Evolutionary conservation across 169 alveolate genomes (phyloP), one percentile per base, ranked within the genome.

Genomic region (Plasmodium gonderi): DNA sequence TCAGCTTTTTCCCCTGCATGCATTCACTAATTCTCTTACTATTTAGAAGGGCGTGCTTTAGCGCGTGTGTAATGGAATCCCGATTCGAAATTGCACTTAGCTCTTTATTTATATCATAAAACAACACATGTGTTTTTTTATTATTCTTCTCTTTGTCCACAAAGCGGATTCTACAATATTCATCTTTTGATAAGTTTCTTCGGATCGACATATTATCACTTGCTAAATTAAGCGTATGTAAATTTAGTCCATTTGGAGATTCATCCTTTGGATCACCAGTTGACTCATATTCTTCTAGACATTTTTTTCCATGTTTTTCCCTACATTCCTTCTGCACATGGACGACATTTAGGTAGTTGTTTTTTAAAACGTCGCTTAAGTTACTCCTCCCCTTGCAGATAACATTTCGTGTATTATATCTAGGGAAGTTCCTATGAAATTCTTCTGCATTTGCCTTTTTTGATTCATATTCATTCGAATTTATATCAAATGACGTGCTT

Each of bases 161-260:
- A 23, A 42, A 33, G n/a, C 7, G 23, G 2, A 49, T 80, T 65
- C 45, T 26, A 12, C 6, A 36, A 20, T 23, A 64, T 51, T 83
- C 77, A 33, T 76, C 77, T 45, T 72, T 49, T 26, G 89, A 47
- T 23, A 40, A 9, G n/a, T 26, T 83, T 26, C 42, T 45, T 76
- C 44, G 3, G 38, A 60, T 9, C 20, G 65, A 38, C 3, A 17
- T 12, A 36, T 74, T 23, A 9, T 40, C 14, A 36, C 76, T 49
- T 38, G 75, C 92, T 72, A 83, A 72, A 33, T 83, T 83, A 51
- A 83, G 92, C 9, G 92, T 80, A n/a, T 83, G 54, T 31, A 83
- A 42, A 54, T 38, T 72, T 44, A 64, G 9, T 36, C 40, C 72
- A 54, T 54, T 17, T 12, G 11, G 29, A 31, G 5, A 12, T 12